These are phyloP conservation scores for Ailanthus altissimus DNA, from an alignment of 345 rosid species.

Conservation along the genomic window DNA sequence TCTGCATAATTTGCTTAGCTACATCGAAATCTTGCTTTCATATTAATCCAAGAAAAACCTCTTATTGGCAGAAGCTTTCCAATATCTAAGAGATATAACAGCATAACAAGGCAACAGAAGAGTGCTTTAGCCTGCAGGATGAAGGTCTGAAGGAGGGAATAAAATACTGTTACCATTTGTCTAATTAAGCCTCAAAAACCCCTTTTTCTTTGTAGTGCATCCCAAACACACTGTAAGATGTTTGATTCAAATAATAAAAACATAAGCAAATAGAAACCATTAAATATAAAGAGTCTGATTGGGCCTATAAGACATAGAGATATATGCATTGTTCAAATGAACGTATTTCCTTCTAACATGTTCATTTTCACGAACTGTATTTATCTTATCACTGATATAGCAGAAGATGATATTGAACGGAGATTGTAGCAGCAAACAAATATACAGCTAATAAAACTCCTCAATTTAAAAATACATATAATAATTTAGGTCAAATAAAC, in stretches of 20 bases:
- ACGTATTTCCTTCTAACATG: conserved; percentile 1
- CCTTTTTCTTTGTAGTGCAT: too few species aligned
- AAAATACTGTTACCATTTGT: neutral
- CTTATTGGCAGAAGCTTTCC: too few species aligned
- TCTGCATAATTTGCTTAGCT: too few species aligned
- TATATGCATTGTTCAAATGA: neutral
- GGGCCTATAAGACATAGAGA: neutral
- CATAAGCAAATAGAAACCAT: neutral
- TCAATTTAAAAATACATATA: neutral
- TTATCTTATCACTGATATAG: conserved; percentile 92
- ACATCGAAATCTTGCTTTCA: too few species aligned
- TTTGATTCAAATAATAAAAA: neutral
- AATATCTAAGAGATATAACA: neutral
- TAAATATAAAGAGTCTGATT: neutral
- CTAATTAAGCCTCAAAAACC: neutral
- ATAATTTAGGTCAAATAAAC: neutral
- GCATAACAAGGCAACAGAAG: neutral
- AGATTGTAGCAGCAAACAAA: conserved; percentile 79
- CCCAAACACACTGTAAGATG: neutral
- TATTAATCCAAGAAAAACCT: too few species aligned
- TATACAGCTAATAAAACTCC: neutral
- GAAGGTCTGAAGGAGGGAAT: neutral
- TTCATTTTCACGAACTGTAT: conserved; percentile 15
- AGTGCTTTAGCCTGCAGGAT: neutral
- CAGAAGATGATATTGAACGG: conserved; percentile 94